Evolutionary conservation across 2,329 filamentous ascomycete genomes (phyloP), one percentile per base, ranked within the genome.

Genomic region (Ascomycota sp.): DNA sequence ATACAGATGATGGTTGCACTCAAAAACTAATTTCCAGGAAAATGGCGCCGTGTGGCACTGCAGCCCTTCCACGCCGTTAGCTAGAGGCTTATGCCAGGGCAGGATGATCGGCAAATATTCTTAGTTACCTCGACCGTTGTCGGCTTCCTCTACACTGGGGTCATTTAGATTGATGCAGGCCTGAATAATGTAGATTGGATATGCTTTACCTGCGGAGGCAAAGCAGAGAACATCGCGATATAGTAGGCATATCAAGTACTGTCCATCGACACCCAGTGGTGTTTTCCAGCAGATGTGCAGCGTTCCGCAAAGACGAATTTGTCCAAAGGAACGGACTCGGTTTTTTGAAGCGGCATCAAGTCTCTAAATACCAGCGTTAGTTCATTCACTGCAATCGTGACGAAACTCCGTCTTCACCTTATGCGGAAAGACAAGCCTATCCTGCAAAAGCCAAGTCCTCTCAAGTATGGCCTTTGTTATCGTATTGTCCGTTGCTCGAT

Each of bases 11-110:
- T 77, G 68, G 33, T 76, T 64, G 38, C 69, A 69, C 46, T 89
- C 75, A 43, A 95, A 94, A 3, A 81, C 63, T 8, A 94, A 44
- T 47, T 95, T 98, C 86, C 85, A 95, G 1, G 83, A 89, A 48
- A 80, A 80, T 0, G 79, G 73, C 1, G 80, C 79, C 3, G 78
- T 80, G 37, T 89, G 75, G 43, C 83, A 94, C 58, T 86, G 82
- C 7, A 95, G 48, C 1, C 82, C 83, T 92, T 35, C 10, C 20
- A 10, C 6, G 13, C 9, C 8, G 9, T 33, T 12, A 33, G 28
- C n/a, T 10, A 9, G 10, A 12, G 15, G 21, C 21, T n/a, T 11
- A 5, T 9, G 22, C 3, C 22, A 23, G 22, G 22, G 8, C 5
- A 11, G 11, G 19, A 12, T 20, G 4, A 8, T 11, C 10, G n/a